Base-by-base conservation (phyloP, 305 asterid genomes). In the Fraxinus albicans region DNA sequence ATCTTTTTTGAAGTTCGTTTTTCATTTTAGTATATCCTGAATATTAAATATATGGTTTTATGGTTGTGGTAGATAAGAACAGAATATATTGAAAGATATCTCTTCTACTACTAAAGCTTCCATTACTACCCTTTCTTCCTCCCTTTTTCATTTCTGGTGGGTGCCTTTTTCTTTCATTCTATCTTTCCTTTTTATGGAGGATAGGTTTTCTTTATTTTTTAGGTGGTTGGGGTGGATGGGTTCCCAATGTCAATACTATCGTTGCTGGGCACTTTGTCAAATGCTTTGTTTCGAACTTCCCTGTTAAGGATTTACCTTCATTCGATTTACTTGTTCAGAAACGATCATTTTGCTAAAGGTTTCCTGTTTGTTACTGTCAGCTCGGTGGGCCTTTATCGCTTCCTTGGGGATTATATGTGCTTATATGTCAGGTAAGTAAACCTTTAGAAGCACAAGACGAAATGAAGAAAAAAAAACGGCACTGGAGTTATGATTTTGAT, bases 381-480 rank as follows among this genome's bases (percentile, higher is more conserved):
- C 93, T 96, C 3, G 99, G 98, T 76, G 99, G 99, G 65, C 99
- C 99, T 65, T 88, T 96, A 50, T 93, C 99, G 44, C 98, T 95
- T 83, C 99, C 99, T 36, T 95, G 99, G 99, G 99, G 99, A 83
- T 88, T 96, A 76, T 96, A 94, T 19, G 97, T 96, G 87, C 93
- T 96, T 86, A 84, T 96, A 86, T 96, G 99, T 86, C 99, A 96
- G 98, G 99, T 93, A 89, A 13, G 78, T 65, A 6, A 8, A 19
- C 63, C 65, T 25, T 78, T 58, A 75, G 36, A 63, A 76, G 47
- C 72, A 63, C 50, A 31, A 65, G 17, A 36, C 50, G 73, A 15
- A 44, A 12, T 12, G 23, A 31, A 31, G 9, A 70, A 70, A 70
- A 10, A 47, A 25, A n/a, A 47, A 23, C 4, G 74, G 79, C 76